These are phyloP conservation scores for Moniliophthora roreri DNA, from an alignment of 1,284 basidiomycete genomes.

Conservation along the genomic window DNA sequence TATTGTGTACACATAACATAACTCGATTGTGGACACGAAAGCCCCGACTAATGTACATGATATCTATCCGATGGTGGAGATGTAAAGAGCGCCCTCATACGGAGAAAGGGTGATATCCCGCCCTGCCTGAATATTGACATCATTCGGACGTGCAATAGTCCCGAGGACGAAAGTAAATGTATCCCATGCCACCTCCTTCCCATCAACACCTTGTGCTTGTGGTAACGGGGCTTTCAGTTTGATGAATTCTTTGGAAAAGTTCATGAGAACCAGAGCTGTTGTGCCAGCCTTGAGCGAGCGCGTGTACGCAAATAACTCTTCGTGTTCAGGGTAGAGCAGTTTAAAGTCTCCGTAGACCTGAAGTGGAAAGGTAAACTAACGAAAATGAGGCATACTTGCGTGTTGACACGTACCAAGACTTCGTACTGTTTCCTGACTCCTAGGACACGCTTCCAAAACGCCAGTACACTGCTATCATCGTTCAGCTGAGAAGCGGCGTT, in stretches of 20 bases:
- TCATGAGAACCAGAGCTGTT: constrained; percentile 49
- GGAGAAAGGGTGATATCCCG: too few species aligned
- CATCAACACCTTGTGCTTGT: background rate
- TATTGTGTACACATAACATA: too few species aligned
- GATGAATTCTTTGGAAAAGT: constrained; percentile 39
- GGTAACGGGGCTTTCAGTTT: background rate
- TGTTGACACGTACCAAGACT: constrained; percentile 42
- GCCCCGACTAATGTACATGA: too few species aligned
- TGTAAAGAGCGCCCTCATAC: too few species aligned
- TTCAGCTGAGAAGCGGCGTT: constrained; percentile 55
- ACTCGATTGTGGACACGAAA: too few species aligned
- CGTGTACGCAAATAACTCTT: constrained; percentile 58
- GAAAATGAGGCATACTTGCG: background rate
- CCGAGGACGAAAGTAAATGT: constrained; percentile 6
- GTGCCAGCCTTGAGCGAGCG: constrained; percentile 35
- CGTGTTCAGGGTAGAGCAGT: constrained; percentile 43
- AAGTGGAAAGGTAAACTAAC: constrained; percentile 3
- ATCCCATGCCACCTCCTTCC: background rate
- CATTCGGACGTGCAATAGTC: background rate
- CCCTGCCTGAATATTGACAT: too few species aligned
- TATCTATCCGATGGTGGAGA: too few species aligned
- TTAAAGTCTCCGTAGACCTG: constrained; percentile 61
- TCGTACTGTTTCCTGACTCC: constrained; percentile 51
- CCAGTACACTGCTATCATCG: constrained; percentile 50
- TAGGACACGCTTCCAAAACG: constrained; percentile 62